These are phyloP conservation scores for Fusarium subglutinans DNA, from an alignment of 2,329 filamentous ascomycete genomes.

Conservation along the genomic window DNA sequence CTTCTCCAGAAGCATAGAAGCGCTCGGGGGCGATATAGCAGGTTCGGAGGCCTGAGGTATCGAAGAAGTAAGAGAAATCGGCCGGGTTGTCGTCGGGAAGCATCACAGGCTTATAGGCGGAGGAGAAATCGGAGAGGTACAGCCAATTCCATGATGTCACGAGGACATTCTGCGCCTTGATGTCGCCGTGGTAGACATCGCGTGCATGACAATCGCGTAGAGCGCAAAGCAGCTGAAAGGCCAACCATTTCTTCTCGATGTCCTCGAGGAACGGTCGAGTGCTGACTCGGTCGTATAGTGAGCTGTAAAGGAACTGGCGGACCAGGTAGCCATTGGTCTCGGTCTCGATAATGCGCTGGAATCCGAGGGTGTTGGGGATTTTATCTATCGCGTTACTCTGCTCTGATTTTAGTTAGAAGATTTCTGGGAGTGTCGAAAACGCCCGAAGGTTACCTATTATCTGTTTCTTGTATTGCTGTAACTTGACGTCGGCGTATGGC, in stretches of 20 bases:
- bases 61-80: constrained; percentile 98
- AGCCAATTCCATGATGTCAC: constrained; percentile 99
- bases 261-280: constrained; percentile 96
- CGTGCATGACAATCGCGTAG: constrained; percentile 89
- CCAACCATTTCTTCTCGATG: constrained; percentile 98
- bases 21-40: constrained; percentile 96
- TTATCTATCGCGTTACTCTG: constrained; percentile 82
- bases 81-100: constrained; percentile 96
- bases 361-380: constrained; percentile 89
- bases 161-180: constrained; percentile 96
- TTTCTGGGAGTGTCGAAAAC: too few species aligned
- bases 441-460: constrained; percentile 70
- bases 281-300: constrained; percentile 95
- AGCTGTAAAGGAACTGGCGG: constrained; percentile 95
- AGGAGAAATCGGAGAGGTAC: constrained; percentile 96
- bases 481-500: constrained; percentile 82
- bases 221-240: constrained; percentile 93
- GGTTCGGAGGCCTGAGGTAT: constrained; percentile 87
- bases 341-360: constrained; percentile 91
- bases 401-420: constrained; percentile 57
- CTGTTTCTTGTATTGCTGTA: constrained; percentile 80
- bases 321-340: constrained; percentile 92
- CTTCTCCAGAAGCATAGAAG: constrained; percentile 78
- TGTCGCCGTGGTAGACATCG: constrained; percentile 95
- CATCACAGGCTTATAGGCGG: constrained; percentile 92